A percentile compares a stretch with the other conserved stretches of the same genome.
Conservation (phyloP, 2,329 filamentous ascomycete species). For the Alternaria triticina region DNA sequence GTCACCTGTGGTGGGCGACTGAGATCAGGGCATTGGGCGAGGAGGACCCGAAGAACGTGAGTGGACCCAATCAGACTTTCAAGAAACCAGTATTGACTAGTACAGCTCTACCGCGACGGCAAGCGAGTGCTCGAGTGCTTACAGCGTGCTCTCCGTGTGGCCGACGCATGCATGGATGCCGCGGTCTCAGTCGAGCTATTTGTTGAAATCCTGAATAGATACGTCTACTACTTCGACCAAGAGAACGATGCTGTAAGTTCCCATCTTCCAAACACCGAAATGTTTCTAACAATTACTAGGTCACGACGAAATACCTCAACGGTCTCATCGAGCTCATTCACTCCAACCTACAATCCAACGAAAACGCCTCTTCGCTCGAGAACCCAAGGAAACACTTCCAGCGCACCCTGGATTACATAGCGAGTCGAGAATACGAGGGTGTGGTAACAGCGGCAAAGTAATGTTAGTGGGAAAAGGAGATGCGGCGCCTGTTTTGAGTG, state of each 20-base stretch:
- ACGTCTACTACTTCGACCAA: conserved; percentile 99
- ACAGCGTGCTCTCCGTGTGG: conserved; percentile 91
- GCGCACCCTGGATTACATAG: conserved; percentile 92
- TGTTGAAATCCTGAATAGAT: conserved; percentile 96
- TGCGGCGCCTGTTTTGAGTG: not conserved
- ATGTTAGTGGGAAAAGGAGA: conserved; percentile 1
- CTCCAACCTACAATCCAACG: conserved; percentile 87
- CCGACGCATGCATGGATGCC: conserved; percentile 98
- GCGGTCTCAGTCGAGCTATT: conserved; percentile 97
- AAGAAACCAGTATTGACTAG: conserved; percentile 12
- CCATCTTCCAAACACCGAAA: not conserved
- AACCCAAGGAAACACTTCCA: conserved; percentile 93
- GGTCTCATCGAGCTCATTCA: conserved; percentile 98
- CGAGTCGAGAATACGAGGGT: conserved; percentile 89
- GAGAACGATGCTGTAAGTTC: conserved; percentile 86
- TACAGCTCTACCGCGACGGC: conserved; percentile 86
- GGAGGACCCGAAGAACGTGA: conserved; percentile 79
- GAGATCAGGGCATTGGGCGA: conserved; percentile 79
- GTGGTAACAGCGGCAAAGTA: conserved; percentile 73
- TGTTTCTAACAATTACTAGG: conserved; percentile 48
- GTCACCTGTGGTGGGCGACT: conserved; percentile 97
- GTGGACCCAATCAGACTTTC: conserved; percentile 38
- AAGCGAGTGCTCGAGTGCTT: conserved; percentile 97
- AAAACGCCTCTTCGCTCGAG: conserved; percentile 82
- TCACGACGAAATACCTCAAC: conserved; percentile 97